phyloP scores from a whole-genome alignment of 2,329 filamentous ascomycete genomes.

The Aspergillus sp. region DNA sequence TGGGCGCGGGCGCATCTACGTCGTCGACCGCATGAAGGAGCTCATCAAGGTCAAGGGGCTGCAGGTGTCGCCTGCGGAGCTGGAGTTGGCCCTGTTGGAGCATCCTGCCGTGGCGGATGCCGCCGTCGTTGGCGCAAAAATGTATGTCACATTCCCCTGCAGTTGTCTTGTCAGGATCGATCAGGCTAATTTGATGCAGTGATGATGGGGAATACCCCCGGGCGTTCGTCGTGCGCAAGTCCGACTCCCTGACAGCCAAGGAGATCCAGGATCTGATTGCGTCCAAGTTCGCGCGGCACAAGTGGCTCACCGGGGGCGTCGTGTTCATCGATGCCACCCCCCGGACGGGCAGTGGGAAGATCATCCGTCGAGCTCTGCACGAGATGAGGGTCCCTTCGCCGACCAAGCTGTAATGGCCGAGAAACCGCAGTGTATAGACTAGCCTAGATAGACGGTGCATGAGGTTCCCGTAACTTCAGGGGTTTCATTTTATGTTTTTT shows the following conservation, averaged over 20 bases:
- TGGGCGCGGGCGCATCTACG: slow-evolving; percentile 3
- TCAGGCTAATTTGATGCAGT: not conserved
- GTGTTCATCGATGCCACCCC: slow-evolving; percentile 8
- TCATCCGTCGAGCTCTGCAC: slow-evolving; percentile 3
- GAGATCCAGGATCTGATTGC: slow-evolving; percentile 6
- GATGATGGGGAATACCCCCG: slow-evolving; percentile 8
- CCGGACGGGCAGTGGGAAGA: slow-evolving; percentile 10
- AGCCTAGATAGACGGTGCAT: not conserved
- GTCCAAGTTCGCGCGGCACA: slow-evolving; percentile 6
- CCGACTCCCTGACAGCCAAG: not conserved
- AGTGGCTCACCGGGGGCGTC: slow-evolving; percentile 10
- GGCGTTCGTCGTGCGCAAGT: slow-evolving; percentile 10
- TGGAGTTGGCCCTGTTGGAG: slow-evolving; percentile 7
- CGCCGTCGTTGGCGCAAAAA: slow-evolving; percentile 5
- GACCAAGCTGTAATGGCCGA: not conserved
- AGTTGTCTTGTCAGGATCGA: not conserved
- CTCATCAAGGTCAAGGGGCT: slow-evolving; percentile 13
- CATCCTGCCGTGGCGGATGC: slow-evolving; percentile 8
- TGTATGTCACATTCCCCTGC: not conserved
- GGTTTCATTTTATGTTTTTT: slow-evolving; percentile 1
- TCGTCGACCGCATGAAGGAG: slow-evolving; percentile 10
- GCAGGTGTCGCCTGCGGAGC: slow-evolving; percentile 7
- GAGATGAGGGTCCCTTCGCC: not conserved
- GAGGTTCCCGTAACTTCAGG: not conserved
- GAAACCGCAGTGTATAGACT: not conserved